Evolutionary conservation across 2,329 filamentous ascomycete species (phyloP), one percentile per base, ranked within the genome.

Genomic region (Fusarium camptoceras): DNA sequence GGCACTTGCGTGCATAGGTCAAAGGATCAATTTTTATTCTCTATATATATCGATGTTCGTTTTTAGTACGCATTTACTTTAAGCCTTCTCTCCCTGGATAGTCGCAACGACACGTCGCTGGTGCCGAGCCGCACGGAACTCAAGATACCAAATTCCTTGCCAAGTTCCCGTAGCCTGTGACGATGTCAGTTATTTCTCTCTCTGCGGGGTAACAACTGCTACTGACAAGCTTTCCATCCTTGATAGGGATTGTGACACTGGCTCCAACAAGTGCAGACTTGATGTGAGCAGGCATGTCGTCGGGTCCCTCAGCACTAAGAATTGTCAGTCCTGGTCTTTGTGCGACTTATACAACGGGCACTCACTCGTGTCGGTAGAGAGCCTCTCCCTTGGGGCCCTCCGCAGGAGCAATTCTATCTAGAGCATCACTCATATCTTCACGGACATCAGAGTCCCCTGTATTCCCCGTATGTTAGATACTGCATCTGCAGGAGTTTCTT

Each of bases 221-320:
- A 81, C 85, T 76, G 77, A 88, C 90, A 78, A 98, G 80, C 73
- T 88, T 90, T 41, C 96, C 96, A 76, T 98, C 90, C 64, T 88
- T 91, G 79, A 99, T 98, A 3, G 96, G 96, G 62, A 99, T 92
- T 8, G 91, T 95, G 5, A 98, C 89, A 73, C 92, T 97, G 6
- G 94, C 93, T 16, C 96, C 96, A 30, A 98, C 86, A 51, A 99
- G 83, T 0, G 94, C 92, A 61, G 91, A 94, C 83, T 99, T 99
- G 79, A 99, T 91, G 81, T 99, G 96, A 63, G 94, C 94, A 88
- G 96, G 96, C 94, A 98, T 98, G 81, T 98, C 96, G 83, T 99
- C 96, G 54, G 83, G 81, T 1, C 96, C 96, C 84, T 97, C 96
- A 0, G 91, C 94, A 75, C 88, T 89, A 61, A 47, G 18, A 9